Conservation (phyloP, 495 filamentous ascomycete species). For the Penicillium dipodomyicola region DNA sequence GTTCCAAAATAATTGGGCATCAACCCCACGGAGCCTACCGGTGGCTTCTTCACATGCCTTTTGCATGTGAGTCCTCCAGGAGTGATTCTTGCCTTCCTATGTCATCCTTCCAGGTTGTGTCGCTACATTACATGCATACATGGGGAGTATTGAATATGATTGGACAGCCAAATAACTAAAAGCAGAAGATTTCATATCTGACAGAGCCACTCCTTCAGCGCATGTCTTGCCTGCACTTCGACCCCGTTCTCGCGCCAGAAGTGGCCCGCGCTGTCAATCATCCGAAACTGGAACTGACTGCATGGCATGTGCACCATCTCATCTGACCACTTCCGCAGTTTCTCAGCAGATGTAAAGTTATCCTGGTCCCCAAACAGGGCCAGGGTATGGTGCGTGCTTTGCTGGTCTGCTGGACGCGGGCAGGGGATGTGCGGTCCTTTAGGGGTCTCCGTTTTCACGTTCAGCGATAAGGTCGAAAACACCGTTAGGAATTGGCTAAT, state of each 20-base stretch:
- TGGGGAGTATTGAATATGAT: not conserved
- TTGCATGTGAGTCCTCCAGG: not conserved
- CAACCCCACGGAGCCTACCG: not conserved
- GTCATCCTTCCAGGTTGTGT: not conserved
- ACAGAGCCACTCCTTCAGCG: conserved; percentile 45
- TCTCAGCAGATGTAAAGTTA: conserved; percentile 67
- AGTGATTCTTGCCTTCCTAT: not conserved
- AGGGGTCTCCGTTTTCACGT: conserved; percentile 24
- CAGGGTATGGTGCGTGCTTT: conserved; percentile 58
- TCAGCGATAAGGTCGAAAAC: conserved; percentile 42
- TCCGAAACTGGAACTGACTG: conserved; percentile 50
- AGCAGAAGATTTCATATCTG: conserved; percentile 13
- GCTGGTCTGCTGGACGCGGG: conserved; percentile 48
- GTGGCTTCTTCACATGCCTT: conserved; percentile 5
- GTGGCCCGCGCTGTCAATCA: conserved; percentile 71
- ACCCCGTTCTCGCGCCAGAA: conserved; percentile 75
- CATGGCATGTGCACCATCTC: conserved; percentile 44
- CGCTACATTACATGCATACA: not conserved
- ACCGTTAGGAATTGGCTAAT: conserved; percentile 57
- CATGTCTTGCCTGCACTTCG: conserved; percentile 49
- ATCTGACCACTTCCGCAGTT: conserved; percentile 67
- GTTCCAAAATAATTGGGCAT: not conserved
- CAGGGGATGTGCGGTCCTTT: conserved; percentile 37
- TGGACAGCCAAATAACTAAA: not conserved
- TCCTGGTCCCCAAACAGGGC: conserved; percentile 75